A percentile compares a stretch with the other conserved stretches of the same genome.
These are phyloP conservation scores for Blepharisma japonicum DNA, from an alignment of 73 alveolate genomes.

Conservation along the genomic window DNA sequence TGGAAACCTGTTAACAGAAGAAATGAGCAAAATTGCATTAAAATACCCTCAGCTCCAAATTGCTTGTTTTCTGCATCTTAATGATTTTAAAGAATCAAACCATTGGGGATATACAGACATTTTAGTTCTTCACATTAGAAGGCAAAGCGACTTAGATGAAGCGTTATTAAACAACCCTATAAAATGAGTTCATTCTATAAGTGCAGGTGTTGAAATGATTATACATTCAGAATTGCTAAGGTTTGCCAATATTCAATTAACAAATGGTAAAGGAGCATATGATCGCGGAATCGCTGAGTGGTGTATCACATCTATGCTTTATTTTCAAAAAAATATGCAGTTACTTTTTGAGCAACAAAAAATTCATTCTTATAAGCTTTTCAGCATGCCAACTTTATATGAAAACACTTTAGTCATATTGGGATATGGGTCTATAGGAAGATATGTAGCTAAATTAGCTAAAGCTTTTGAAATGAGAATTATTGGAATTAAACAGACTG, in stretches of 20 bases:
- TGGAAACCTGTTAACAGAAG: too few relatives aligned
- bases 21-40: too few relatives aligned
- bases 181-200: too few relatives aligned
- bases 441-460: background rate
- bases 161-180: too few relatives aligned
- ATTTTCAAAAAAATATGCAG: background rate
- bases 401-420: background rate
- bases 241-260: background rate
- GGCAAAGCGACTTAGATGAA: too few relatives aligned
- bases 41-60: too few relatives aligned
- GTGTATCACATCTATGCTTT: background rate
- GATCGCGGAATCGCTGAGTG: background rate
- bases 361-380: background rate
- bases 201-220: too few relatives aligned
- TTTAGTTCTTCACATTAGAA: too few relatives aligned
- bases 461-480: background rate
- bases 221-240: too few relatives aligned
- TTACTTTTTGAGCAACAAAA: background rate
- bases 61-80: too few relatives aligned
- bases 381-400: background rate
- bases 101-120: too few relatives aligned
- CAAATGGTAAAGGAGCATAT: background rate
- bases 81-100: too few relatives aligned
- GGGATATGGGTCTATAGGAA: slow-evolving; percentile 4
- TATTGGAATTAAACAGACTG: background rate